Evolutionary conservation across 192 early-diverging fungal species (phyloP).

Genomic region (Coemansia sp.): DNA sequence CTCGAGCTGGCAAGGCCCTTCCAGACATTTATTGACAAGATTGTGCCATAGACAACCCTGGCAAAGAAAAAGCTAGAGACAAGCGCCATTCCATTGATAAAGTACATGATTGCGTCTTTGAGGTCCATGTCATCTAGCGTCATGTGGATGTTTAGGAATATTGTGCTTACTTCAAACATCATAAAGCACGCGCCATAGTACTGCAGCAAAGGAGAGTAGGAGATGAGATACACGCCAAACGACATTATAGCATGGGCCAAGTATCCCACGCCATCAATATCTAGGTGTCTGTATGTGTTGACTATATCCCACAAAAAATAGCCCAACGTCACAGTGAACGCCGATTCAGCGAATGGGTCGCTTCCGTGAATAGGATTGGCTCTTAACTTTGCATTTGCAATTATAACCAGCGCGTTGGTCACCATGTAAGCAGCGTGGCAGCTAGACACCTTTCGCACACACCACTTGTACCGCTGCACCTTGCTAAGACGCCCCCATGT

Average conservation of each 20-base stretch:
- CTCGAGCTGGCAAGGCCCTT: constrained; percentile 22
- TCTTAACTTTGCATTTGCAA: constrained; percentile 58
- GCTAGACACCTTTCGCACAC: constrained; percentile 73
- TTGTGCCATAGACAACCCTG: constrained; percentile 72
- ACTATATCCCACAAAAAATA: constrained; percentile 91
- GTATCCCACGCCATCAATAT: constrained; percentile 70
- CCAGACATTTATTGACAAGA: constrained; percentile 61
- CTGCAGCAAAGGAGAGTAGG: constrained; percentile 68
- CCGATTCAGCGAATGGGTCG: constrained; percentile 61
- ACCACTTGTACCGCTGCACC: constrained; percentile 58
- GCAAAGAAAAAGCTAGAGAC: constrained; percentile 73
- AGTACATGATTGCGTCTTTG: constrained; percentile 69
- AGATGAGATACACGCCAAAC: constrained; percentile 69
- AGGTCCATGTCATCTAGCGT: constrained; percentile 69
- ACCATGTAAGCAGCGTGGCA: constrained; percentile 66
- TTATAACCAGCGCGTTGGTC: constrained; percentile 55
- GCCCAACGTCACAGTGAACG: constrained; percentile 75
- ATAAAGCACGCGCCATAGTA: constrained; percentile 87
- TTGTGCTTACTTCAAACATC: constrained; percentile 85
- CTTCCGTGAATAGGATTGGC: constrained; percentile 66
- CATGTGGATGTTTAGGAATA: constrained; percentile 89
- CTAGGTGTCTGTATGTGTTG: constrained; percentile 61
- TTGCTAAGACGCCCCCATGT: constrained; percentile 59
- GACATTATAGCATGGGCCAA: constrained; percentile 76
- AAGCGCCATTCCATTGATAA: constrained; percentile 79